A percentile compares a stretch with the other conserved stretches of the same genome.
Conservation (phyloP, 2,329 filamentous ascomycete species). For the Proliferodiscus dingleyae region DNA sequence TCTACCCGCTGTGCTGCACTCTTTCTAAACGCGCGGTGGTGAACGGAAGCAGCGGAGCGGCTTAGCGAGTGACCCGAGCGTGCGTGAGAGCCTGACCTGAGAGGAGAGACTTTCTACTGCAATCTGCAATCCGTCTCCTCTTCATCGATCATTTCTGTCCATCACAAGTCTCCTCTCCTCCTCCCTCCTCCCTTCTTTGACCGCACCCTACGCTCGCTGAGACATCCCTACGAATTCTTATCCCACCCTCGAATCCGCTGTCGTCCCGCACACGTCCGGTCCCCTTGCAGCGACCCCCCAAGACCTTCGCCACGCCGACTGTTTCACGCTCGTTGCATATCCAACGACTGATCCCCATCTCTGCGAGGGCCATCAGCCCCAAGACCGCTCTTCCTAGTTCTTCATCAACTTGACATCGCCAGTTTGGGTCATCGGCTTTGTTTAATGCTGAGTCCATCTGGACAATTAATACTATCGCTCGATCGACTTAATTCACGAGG, state of each 20-base stretch:
- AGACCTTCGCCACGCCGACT: constrained; percentile 7
- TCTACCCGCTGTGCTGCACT: too few relatives aligned
- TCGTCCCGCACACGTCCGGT: background rate
- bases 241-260: too few relatives aligned
- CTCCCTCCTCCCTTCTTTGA: background rate
- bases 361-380: constrained; percentile 7
- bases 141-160: background rate
- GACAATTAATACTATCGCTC: background rate
- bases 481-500: background rate
- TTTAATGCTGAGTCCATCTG: constrained; percentile 2
- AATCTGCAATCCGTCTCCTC: background rate
- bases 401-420: constrained; percentile 13
- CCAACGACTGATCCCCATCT: constrained; percentile 7
- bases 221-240: background rate
- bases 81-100: too few relatives aligned
- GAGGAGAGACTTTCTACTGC: too few relatives aligned
- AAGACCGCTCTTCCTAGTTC: constrained; percentile 13
- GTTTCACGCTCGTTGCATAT: constrained; percentile 23
- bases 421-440: constrained; percentile 9
- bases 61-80: too few relatives aligned
- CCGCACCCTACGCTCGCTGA: background rate
- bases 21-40: too few relatives aligned
- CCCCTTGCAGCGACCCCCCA: background rate
- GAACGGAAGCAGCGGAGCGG: too few relatives aligned
- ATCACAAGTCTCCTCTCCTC: background rate